Base-by-base conservation (phyloP, 73 alveolate genomes). In the Urostyla sp. region DNA sequence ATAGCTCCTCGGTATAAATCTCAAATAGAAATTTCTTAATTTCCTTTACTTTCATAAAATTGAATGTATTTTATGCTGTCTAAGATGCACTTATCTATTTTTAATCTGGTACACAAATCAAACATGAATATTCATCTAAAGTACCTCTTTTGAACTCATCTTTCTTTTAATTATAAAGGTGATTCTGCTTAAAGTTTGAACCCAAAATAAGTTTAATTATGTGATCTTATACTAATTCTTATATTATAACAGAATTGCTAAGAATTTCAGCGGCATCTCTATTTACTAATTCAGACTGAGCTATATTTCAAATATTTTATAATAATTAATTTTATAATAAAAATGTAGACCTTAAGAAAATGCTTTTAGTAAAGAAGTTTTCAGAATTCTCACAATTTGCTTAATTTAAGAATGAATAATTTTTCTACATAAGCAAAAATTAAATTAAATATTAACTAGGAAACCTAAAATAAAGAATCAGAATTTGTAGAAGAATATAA, bases 171-270 rank as follows among this genome's bases (percentile, higher is more conserved):
- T 31, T 72, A 24, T 40, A 58, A 34, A 50, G 40, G 16, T 35
- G 53, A 28, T 75, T 26, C 31, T 77, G 66, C 13, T 67, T 50
- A 37, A 56, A 74, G 18, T 52, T 56, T 30, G 92, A 91, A 5
- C 95, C 97, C 43, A 87, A 52, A 27, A 90, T 54, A 10, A 73
- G 69, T 27, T 74, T 84, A 31, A 82, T 28, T 0, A 91, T 58
- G 72, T 83, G 69, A 40, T 75, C 66, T 20, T 72, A 75, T 5
- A 87, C 76, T 16, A n/a, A 5, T 23, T n/a, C 20, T 18, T 11
- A 27, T 63, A 63, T 60, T 10, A 27, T 63, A 28, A 31, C 34
- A 2, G 85, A 73, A 60, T 27, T 1, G 24, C 34, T 52, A 23
- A 73, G 53, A 27, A 73, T 49, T 52, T 73, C 85, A 52, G 6